A percentile compares a stretch with the other conserved stretches of the same genome.
phyloP scores from a whole-genome alignment of 345 rosid genomes.

The Aethionema arabicum region DNA sequence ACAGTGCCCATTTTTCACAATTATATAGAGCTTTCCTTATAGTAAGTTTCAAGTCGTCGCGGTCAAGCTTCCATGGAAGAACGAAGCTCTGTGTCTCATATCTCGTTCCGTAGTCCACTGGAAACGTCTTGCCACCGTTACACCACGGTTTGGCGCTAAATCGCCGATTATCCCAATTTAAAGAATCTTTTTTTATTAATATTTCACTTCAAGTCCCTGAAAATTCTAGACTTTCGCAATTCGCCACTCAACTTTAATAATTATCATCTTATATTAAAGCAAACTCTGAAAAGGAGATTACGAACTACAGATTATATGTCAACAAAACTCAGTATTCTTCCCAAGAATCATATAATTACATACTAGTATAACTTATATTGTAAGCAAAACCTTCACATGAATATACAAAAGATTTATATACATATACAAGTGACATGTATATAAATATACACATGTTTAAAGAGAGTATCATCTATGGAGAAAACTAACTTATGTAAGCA shows the following conservation, averaged over 20 bases:
- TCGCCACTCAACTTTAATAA: constrained; percentile 13
- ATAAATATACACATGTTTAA: constrained; percentile 15
- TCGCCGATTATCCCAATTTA: background rate
- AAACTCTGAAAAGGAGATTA: background rate
- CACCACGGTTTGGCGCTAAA: constrained; percentile 10
- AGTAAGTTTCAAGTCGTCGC: constrained; percentile 6
- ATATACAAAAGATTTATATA: constrained; percentile 4
- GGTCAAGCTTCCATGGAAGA: constrained; percentile 22
- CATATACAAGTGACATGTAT: background rate
- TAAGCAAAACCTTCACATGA: too few species aligned
- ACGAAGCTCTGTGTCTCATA: background rate
- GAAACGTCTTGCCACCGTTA: background rate
- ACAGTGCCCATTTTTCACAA: constrained; percentile 37
- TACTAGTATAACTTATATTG: too few species aligned
- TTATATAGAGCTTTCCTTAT: background rate
- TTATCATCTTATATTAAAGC: background rate
- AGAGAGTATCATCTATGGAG: background rate
- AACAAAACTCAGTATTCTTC: background rate
- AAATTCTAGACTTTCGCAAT: constrained; percentile 4
- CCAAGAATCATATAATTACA: too few species aligned
- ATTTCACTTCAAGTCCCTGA: constrained; percentile 3
- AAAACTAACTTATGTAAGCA: constrained; percentile 6
- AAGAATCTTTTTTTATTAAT: background rate
- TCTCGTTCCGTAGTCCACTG: constrained; percentile 10
- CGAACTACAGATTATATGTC: constrained; percentile 1